Evolutionary conservation across 768 basidiomycete species (phyloP).

Genomic region (Nevesoporus exiguus): DNA sequence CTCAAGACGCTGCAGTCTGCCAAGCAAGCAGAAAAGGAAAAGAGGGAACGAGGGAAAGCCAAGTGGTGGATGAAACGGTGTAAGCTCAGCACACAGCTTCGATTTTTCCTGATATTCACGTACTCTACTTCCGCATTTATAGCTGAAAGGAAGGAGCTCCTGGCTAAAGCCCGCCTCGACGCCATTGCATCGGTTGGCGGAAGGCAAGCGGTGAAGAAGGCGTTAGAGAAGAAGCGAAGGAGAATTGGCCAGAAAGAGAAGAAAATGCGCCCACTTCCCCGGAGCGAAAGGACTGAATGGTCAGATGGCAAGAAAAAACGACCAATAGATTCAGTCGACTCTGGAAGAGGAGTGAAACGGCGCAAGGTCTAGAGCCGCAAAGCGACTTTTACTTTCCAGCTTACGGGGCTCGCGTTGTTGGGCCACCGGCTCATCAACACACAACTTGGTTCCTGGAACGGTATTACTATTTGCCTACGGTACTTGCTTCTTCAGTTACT

Average conservation of each 20-base stretch:
- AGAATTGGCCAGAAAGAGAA: constrained; percentile 90
- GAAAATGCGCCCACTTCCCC: constrained; percentile 67
- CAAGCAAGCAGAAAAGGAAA: constrained; percentile 50
- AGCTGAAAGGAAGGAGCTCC: constrained; percentile 77
- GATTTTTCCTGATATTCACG: not conserved
- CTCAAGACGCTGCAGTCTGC: constrained; percentile 53
- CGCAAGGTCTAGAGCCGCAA: constrained; percentile 19
- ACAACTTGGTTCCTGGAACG: not conserved
- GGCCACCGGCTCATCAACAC: not conserved
- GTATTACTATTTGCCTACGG: constrained; percentile 29
- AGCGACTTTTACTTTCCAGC: not conserved
- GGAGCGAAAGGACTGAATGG: constrained; percentile 14
- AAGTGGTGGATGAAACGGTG: constrained; percentile 85
- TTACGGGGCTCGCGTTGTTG: not conserved
- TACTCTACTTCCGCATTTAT: constrained; percentile 4
- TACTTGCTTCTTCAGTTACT: constrained; percentile 30
- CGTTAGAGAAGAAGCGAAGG: constrained; percentile 84
- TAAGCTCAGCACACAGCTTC: constrained; percentile 34
- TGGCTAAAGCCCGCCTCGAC: constrained; percentile 75
- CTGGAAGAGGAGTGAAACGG: constrained; percentile 18
- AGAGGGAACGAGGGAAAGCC: constrained; percentile 71
- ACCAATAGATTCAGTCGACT: constrained; percentile 10
- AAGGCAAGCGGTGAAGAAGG: constrained; percentile 77
- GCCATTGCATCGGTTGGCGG: constrained; percentile 76
- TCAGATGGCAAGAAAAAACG: constrained; percentile 16